These are phyloP conservation scores for Pterocarpus macrocarpus DNA, from an alignment of 306 rosid genomes.

Conservation along the genomic window DNA sequence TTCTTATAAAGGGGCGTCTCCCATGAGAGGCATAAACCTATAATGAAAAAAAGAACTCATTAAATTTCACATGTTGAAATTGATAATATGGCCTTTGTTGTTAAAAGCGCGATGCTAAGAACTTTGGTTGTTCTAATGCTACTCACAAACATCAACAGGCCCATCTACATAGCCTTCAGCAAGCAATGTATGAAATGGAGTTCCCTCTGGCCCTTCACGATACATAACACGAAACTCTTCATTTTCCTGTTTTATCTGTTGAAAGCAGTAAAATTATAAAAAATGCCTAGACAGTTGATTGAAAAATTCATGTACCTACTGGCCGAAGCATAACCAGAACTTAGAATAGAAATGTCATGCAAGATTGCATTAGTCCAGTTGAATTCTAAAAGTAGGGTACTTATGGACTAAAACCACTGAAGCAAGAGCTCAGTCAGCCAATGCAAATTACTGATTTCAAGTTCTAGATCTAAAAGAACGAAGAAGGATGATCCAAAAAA, in stretches of 20 bases:
- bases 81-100: conserved; percentile 15
- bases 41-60: conserved; percentile 42
- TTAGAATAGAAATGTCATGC: conserved; percentile 23
- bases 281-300: conserved; percentile 7
- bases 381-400: not conserved
- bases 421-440: conserved; percentile 33
- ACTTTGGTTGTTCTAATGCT: conserved; percentile 17
- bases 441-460: conserved; percentile 16
- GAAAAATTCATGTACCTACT: conserved; percentile 5
- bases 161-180: conserved; percentile 96
- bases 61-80: conserved; percentile 28
- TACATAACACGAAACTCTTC: conserved; percentile 97
- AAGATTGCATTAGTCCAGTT: not conserved
- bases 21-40: conserved; percentile 92
- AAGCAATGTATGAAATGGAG: conserved; percentile 87
- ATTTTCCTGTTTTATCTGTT: conserved; percentile 89
- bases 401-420: conserved; percentile 7
- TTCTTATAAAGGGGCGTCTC: conserved; percentile 78
- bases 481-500: not conserved
- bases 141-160: conserved; percentile 88
- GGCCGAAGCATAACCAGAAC: conserved; percentile 31
- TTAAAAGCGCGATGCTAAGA: conserved; percentile 36
- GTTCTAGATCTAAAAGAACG: not conserved
- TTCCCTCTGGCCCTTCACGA: conserved; percentile 86
- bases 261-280: conserved; percentile 44